These are phyloP conservation scores for Cucumis melo DNA, from an alignment of 306 rosid species.

Conservation along the genomic window DNA sequence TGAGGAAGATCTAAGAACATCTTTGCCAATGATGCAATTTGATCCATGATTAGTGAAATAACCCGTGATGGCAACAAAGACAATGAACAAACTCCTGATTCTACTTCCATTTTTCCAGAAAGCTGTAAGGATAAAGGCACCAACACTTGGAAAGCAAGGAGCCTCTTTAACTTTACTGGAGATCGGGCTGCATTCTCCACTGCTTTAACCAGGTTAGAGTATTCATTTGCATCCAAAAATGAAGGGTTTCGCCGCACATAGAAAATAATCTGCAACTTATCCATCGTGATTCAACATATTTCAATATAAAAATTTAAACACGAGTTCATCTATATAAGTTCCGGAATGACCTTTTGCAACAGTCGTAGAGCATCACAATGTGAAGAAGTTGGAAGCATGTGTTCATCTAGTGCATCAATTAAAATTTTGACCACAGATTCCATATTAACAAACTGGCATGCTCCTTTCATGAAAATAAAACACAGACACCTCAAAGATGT, in stretches of 20 bases:
- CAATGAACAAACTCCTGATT: constrained; percentile 7
- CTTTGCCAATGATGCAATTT: constrained; percentile 23
- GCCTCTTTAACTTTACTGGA: constrained; percentile 12
- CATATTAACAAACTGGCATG: constrained; percentile 12
- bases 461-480: constrained; percentile 32
- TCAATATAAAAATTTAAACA: constrained; percentile 3
- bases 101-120: constrained; percentile 8
- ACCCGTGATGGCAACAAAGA: constrained; percentile 24
- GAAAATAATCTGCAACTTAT: constrained; percentile 30
- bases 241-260: constrained; percentile 8
- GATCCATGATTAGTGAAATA: constrained; percentile 30
- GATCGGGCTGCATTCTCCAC: constrained; percentile 20
- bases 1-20: constrained; percentile 15
- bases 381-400: constrained; percentile 19
- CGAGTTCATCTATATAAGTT: neutral
- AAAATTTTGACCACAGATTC: constrained; percentile 10
- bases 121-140: constrained; percentile 25
- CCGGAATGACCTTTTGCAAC: constrained; percentile 31
- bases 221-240: constrained; percentile 13
- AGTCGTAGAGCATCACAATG: constrained; percentile 22
- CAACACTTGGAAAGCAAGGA: constrained; percentile 22
- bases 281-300: constrained; percentile 7
- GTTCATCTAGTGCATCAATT: constrained; percentile 20
- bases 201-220: constrained; percentile 21
- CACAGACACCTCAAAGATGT: constrained; percentile 45